These are phyloP conservation scores for Nepenthes alata DNA, from an alignment of 179 eudicot genomes.

Conservation along the genomic window DNA sequence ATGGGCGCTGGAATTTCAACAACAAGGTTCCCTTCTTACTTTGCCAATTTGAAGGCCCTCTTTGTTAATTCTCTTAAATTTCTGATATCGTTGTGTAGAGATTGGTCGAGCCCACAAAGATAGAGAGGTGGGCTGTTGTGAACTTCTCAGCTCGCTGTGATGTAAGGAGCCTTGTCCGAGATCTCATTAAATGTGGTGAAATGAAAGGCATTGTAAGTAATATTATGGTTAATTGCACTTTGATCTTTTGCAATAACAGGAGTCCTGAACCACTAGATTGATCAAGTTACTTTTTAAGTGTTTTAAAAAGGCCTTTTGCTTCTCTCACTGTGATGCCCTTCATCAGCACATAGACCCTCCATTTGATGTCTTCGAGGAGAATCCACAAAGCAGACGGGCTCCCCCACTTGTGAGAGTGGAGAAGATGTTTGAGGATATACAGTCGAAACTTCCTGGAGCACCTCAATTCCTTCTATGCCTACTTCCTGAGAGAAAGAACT, in stretches of 20 bases:
- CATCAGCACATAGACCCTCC: slow-evolving; percentile 41
- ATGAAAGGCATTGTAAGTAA: slow-evolving; percentile 64
- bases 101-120: slow-evolving; percentile 42
- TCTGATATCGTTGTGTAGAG: slow-evolving; percentile 23
- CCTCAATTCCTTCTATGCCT: slow-evolving; percentile 74
- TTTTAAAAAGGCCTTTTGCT: background rate
- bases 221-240: background rate
- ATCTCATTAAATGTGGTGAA: slow-evolving; percentile 54
- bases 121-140: slow-evolving; percentile 64
- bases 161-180: slow-evolving; percentile 28
- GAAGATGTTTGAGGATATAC: slow-evolving; percentile 55
- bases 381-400: slow-evolving; percentile 38
- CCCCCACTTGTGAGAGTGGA: slow-evolving; percentile 65
- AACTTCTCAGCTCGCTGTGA: slow-evolving; percentile 90
- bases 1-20: slow-evolving; percentile 39
- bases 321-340: background rate
- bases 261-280: background rate
- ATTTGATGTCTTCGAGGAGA: slow-evolving; percentile 58
- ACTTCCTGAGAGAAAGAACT: slow-evolving; percentile 81
- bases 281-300: background rate
- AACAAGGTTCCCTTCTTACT: slow-evolving; percentile 18
- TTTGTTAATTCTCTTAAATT: background rate
- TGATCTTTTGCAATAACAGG: background rate
- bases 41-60: too few species aligned
- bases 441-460: slow-evolving; percentile 56